These are phyloP conservation scores for Ogataea pini DNA, from an alignment of 805 yeast genomes.

Conservation along the genomic window DNA sequence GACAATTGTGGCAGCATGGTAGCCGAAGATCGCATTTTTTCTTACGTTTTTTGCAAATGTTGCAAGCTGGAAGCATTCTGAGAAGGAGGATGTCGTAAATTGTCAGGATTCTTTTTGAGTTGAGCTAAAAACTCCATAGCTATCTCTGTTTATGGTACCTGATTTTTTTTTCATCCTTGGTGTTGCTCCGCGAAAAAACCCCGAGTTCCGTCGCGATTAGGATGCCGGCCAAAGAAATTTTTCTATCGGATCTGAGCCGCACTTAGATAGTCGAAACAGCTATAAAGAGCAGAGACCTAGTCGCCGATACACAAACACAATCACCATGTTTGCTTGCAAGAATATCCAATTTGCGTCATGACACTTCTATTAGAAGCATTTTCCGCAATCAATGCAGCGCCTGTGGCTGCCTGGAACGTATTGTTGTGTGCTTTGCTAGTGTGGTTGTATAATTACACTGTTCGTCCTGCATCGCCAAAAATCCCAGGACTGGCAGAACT, in stretches of 20 bases:
- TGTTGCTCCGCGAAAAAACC: neutral
- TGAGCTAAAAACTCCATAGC: too few species aligned
- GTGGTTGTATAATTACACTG: conserved; percentile 20
- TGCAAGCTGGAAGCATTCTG: conserved; percentile 21
- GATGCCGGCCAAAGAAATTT: neutral
- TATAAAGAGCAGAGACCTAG: neutral
- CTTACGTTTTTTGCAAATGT: conserved; percentile 20
- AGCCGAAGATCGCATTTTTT: conserved; percentile 24
- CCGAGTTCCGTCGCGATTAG: conserved; percentile 1
- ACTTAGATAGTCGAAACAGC: neutral
- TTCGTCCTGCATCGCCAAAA: conserved; percentile 22
- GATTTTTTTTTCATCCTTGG: neutral
- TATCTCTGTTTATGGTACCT: too few species aligned
- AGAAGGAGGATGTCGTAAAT: too few species aligned
- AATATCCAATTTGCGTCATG: neutral
- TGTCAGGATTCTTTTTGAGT: too few species aligned
- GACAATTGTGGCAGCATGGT: conserved; percentile 24
- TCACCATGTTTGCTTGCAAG: too few species aligned
- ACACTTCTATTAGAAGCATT: neutral
- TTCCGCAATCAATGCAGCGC: neutral
- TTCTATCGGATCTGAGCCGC: conserved; percentile 8
- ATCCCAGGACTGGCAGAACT: conserved; percentile 35
- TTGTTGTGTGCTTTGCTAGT: neutral
- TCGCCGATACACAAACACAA: too few species aligned
- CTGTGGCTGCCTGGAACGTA: neutral